A percentile compares a stretch with the other conserved stretches of the same genome.
Conservation (phyloP, 2,329 filamentous ascomycete genomes). For the Colletotrichum paranaense region DNA sequence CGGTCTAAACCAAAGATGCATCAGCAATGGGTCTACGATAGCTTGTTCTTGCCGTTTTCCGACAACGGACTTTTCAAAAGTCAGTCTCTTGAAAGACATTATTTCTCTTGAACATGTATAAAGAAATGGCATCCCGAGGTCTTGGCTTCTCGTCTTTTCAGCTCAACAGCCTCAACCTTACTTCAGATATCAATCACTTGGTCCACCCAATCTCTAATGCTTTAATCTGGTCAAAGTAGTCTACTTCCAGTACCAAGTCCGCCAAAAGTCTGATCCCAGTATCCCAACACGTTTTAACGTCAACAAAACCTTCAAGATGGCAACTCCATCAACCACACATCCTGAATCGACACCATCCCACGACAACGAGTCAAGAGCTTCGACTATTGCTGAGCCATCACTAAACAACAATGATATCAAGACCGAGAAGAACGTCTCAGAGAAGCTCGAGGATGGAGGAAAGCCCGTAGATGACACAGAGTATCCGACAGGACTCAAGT, state of each 20-base stretch:
- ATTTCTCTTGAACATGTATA: background rate
- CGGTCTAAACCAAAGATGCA: background rate
- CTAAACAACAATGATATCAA: background rate
- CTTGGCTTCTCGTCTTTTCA: background rate
- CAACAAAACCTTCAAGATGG: background rate
- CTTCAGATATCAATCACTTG: background rate
- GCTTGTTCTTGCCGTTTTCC: background rate
- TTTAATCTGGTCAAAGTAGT: background rate
- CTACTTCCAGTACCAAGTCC: background rate
- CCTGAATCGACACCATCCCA: background rate
- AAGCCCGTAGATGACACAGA: background rate
- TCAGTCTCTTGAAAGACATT: background rate
- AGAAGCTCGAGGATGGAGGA: background rate
- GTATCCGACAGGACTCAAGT: slow-evolving; percentile 4
- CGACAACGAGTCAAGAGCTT: background rate
- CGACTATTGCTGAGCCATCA: background rate
- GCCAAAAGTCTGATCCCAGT: background rate
- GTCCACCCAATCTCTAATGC: background rate
- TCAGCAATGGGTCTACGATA: background rate
- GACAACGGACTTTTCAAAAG: background rate
- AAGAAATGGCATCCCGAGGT: background rate
- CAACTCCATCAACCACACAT: background rate
- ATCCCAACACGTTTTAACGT: background rate
- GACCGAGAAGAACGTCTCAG: background rate
- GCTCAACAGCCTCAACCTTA: background rate